Percentiles rank a stretch among this genome's conserved stretches.
Evolutionary conservation across 2,329 filamentous ascomycete genomes (phyloP).

Genomic region (Pseudopyrenochaeta lycopersici): DNA sequence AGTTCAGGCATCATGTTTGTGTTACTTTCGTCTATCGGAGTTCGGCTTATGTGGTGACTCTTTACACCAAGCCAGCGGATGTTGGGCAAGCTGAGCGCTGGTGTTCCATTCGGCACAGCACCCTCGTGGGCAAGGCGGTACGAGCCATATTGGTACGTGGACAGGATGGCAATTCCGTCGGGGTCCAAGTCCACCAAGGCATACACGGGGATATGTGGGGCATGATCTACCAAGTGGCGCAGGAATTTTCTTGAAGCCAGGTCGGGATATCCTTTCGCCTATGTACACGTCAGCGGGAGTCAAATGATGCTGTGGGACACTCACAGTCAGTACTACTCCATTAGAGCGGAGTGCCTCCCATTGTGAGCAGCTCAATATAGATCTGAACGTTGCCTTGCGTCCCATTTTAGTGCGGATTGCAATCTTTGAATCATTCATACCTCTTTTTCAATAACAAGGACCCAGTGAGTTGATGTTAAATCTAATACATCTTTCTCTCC

Average conservation of each 20-base stretch:
- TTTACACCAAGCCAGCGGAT: constrained; percentile 73
- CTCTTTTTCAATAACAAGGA: constrained; percentile 83
- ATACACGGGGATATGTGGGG: constrained; percentile 61
- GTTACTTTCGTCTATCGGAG: constrained; percentile 18
- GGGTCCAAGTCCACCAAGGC: constrained; percentile 79
- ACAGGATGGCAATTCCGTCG: constrained; percentile 76
- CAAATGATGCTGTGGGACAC: constrained; percentile 11
- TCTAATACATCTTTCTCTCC: constrained; percentile 61
- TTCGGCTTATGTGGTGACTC: constrained; percentile 40
- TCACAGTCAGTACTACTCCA: constrained; percentile 75
- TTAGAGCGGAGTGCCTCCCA: constrained; percentile 61
- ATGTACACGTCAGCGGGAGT: constrained; percentile 11
- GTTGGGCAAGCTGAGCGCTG: constrained; percentile 52
- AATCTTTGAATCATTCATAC: constrained; percentile 48
- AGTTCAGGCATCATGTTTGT: constrained; percentile 24
- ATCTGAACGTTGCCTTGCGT: constrained; percentile 75
- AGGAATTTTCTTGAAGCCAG: constrained; percentile 74
- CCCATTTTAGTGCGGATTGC: constrained; percentile 20
- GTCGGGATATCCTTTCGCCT: constrained; percentile 87
- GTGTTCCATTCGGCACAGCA: constrained; percentile 48
- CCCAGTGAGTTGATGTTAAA: constrained; percentile 65
- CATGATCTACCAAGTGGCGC: constrained; percentile 50
- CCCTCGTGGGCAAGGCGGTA: constrained; percentile 68
- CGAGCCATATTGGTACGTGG: constrained; percentile 78
- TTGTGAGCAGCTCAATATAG: constrained; percentile 66